These are phyloP conservation scores for Lyophyllum semitale DNA, from an alignment of 768 basidiomycete genomes.

Conservation along the genomic window DNA sequence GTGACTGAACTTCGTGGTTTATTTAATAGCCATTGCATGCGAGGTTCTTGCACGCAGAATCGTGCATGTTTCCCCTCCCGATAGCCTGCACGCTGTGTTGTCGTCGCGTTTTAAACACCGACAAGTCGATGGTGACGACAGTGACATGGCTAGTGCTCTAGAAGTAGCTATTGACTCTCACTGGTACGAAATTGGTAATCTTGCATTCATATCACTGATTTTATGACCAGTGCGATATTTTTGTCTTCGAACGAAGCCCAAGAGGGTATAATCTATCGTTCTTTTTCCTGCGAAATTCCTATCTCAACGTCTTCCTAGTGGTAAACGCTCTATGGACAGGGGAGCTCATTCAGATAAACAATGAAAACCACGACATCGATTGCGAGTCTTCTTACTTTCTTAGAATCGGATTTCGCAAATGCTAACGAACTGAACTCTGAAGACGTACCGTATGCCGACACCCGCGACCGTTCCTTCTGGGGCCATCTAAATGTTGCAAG, in stretches of 20 bases:
- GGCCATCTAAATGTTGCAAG: slow-evolving; percentile 75
- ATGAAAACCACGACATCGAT: slow-evolving; percentile 74
- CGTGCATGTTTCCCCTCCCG: slow-evolving; percentile 67
- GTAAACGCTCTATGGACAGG: slow-evolving; percentile 84
- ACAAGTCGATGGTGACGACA: slow-evolving; percentile 75
- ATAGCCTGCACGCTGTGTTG: slow-evolving; percentile 71
- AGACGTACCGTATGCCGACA: slow-evolving; percentile 73
- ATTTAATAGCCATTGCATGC: slow-evolving; percentile 66
- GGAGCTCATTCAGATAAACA: slow-evolving; percentile 76
- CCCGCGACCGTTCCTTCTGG: slow-evolving; percentile 58
- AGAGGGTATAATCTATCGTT: slow-evolving; percentile 50
- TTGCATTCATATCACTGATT: not conserved
- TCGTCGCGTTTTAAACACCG: slow-evolving; percentile 73
- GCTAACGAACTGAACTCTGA: not conserved
- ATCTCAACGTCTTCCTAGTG: slow-evolving; percentile 43
- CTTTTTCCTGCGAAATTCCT: not conserved
- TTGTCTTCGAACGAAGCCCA: slow-evolving; percentile 86
- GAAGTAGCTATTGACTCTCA: slow-evolving; percentile 93
- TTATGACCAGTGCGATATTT: slow-evolving; percentile 65
- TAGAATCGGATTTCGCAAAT: not conserved
- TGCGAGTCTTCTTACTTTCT: slow-evolving; percentile 45
- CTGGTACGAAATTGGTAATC: slow-evolving; percentile 49
- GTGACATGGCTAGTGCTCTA: slow-evolving; percentile 74
- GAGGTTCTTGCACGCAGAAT: slow-evolving; percentile 83
- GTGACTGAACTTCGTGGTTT: slow-evolving; percentile 2